phyloP scores from a whole-genome alignment of 2,329 filamentous ascomycete species.

The Beauveria sp. region DNA sequence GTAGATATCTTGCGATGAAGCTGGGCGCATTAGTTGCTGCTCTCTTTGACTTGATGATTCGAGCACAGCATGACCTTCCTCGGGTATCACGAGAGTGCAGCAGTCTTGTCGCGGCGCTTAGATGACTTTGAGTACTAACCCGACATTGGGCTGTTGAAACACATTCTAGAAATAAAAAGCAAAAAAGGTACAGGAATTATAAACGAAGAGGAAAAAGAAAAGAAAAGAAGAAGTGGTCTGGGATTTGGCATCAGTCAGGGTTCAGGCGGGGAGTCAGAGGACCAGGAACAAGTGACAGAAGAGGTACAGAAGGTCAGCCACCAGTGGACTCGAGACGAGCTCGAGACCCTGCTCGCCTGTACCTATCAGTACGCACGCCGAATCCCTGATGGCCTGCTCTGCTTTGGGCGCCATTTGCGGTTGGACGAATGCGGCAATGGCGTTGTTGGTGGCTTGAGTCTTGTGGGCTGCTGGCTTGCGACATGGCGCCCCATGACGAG shows the following conservation, averaged over 20 bases:
- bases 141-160: no score
- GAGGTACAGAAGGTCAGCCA: constrained; percentile 2
- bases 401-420: not conserved
- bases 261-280: not conserved
- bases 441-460: not conserved
- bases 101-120: no score
- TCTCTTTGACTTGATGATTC: not conserved
- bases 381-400: not conserved
- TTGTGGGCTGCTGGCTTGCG: not conserved
- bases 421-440: constrained; percentile 7
- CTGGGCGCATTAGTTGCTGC: no score
- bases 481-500: no score
- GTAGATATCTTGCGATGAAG: no score
- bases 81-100: no score
- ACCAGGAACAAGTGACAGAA: constrained; percentile 8
- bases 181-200: no score
- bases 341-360: not conserved
- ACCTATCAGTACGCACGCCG: not conserved
- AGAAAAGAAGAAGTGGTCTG: not conserved
- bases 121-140: no score
- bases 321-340: no score
- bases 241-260: not conserved
- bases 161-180: no score
- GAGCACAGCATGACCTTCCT: not conserved
- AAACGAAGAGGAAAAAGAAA: not conserved